Percentiles rank a stretch among this genome's conserved stretches.
Conservation (phyloP, 257 asterid species). For the Solanum gandarillasii region DNA sequence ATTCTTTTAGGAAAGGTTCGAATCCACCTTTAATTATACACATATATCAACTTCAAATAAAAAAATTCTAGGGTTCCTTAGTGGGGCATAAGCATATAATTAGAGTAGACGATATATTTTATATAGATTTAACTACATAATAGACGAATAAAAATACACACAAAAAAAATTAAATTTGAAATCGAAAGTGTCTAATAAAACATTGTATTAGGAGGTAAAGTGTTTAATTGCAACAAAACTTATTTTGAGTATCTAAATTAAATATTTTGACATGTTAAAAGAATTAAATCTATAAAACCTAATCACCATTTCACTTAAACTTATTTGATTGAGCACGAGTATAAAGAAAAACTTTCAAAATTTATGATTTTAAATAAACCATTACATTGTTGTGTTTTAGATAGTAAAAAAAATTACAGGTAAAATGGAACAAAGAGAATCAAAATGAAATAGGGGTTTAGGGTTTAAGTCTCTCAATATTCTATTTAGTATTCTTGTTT, state of each 20-base stretch:
- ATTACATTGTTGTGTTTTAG: not conserved
- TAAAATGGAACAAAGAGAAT: not conserved
- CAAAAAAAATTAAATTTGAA: not conserved
- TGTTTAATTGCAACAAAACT: not conserved
- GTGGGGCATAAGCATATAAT: not conserved
- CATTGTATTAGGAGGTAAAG: accelerated
- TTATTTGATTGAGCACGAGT: not conserved
- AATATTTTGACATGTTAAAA: not conserved
- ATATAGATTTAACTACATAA: not conserved
- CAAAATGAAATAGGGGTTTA: not conserved
- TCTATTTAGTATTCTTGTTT: not conserved
- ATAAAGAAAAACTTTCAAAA: not conserved
- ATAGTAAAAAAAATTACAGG: not conserved
- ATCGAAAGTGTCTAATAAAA: not conserved
- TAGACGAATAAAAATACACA: not conserved
- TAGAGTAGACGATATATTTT: not conserved
- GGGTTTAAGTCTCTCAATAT: not conserved
- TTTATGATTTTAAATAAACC: not conserved
- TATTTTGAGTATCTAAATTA: not conserved
- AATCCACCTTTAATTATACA: not conserved
- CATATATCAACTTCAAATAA: too few species aligned
- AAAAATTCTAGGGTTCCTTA: not conserved
- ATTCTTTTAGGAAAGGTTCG: not conserved
- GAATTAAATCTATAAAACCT: too few species aligned
- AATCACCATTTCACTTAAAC: not conserved